Evolutionary conservation across 2,329 filamentous ascomycete genomes (phyloP).

Genomic region (Fusarium illudens): DNA sequence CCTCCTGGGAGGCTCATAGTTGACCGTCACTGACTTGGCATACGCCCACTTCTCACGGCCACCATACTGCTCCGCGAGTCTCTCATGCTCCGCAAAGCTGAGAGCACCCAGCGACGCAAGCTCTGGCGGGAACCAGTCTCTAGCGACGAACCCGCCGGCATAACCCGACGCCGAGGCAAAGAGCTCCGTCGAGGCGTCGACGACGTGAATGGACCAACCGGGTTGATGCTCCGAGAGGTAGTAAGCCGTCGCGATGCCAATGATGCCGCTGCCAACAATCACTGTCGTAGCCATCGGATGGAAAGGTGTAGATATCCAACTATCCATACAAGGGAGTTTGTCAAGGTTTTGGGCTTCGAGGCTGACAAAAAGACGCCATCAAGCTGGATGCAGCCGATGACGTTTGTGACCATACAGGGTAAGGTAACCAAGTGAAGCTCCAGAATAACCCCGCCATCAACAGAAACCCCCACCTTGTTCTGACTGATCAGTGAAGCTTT

Average conservation of each 20-base stretch:
- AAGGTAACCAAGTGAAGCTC: conserved; percentile 9
- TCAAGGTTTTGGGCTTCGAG: not conserved
- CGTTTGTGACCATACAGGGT: conserved; percentile 34
- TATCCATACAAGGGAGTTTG: not conserved
- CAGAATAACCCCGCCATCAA: conserved; percentile 29
- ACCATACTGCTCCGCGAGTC: conserved; percentile 66
- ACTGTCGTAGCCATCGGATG: conserved; percentile 61
- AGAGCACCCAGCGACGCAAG: conserved; percentile 68
- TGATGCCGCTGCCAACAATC: conserved; percentile 75
- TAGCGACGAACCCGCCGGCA: conserved; percentile 77
- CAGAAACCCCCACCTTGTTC: conserved; percentile 22
- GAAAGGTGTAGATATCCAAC: not conserved
- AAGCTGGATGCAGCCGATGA: conserved; percentile 21
- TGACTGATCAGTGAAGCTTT: no score
- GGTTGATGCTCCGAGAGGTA: conserved; percentile 67
- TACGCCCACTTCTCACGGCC: conserved; percentile 65
- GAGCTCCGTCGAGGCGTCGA: conserved; percentile 61
- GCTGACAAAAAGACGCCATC: conserved; percentile 1
- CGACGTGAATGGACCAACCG: conserved; percentile 54
- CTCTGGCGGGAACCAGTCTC: conserved; percentile 73
- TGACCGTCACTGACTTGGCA: conserved; percentile 65
- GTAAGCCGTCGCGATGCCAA: conserved; percentile 75
- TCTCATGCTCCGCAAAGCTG: conserved; percentile 73
- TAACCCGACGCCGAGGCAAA: conserved; percentile 79
- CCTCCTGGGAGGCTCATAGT: conserved; percentile 51